These are phyloP conservation scores for Fragilaria crotonensis DNA, from an alignment of 108 stramenopile genomes.

Conservation along the genomic window DNA sequence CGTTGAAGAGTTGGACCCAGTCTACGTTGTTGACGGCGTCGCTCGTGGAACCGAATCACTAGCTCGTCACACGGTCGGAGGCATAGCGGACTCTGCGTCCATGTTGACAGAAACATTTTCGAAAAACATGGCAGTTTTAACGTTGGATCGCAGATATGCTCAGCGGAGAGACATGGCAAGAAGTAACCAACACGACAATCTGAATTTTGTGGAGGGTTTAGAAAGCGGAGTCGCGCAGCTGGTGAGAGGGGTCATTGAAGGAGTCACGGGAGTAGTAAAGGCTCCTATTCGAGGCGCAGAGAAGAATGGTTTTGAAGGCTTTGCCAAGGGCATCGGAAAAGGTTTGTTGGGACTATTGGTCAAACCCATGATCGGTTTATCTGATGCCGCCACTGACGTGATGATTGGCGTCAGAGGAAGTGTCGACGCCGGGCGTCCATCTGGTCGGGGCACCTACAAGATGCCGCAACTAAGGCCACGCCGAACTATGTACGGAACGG, in stretches of 20 bases:
- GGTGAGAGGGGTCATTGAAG: conserved; percentile 67
- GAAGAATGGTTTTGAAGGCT: conserved; percentile 71
- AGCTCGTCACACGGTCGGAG: conserved; percentile 82
- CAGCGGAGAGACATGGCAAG: conserved; percentile 44
- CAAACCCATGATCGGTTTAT: conserved; percentile 89
- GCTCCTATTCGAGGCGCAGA: conserved; percentile 80
- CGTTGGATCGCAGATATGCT: conserved; percentile 83
- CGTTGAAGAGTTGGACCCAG: conserved; percentile 71
- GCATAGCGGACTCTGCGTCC: conserved; percentile 79
- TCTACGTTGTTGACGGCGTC: conserved; percentile 75
- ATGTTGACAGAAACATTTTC: conserved; percentile 71
- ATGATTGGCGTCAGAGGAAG: conserved; percentile 78
- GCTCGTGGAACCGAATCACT: conserved; percentile 81
- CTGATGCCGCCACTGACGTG: conserved; percentile 85
- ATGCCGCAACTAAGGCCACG: conserved; percentile 49
- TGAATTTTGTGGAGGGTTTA: conserved; percentile 55
- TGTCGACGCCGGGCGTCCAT: conserved; percentile 31
- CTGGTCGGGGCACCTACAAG: conserved; percentile 9
- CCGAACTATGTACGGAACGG: conserved; percentile 61
- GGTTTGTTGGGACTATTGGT: conserved; percentile 83
- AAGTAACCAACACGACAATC: conserved; percentile 12
- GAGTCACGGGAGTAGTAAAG: conserved; percentile 70
- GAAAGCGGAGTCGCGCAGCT: conserved; percentile 66
- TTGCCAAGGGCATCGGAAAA: conserved; percentile 75
- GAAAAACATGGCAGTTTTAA: conserved; percentile 79